Conservation (phyloP, 345 rosid genomes). For the Iberis pinnata region DNA sequence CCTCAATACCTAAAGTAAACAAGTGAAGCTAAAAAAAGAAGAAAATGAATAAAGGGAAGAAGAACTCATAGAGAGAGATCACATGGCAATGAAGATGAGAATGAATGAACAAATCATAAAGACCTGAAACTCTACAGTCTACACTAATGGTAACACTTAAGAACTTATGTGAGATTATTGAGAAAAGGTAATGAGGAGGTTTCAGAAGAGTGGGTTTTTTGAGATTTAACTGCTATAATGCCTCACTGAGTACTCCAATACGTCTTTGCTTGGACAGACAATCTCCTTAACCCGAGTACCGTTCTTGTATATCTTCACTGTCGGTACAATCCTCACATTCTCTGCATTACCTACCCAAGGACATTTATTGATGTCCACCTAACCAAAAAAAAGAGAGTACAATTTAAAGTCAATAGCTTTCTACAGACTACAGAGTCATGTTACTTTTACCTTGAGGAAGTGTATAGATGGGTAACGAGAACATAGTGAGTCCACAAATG, state of each 20-base stretch:
- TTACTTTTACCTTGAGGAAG: constrained; percentile 65
- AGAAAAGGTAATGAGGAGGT: background rate
- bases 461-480: constrained; percentile 77
- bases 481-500: constrained; percentile 67
- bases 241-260: constrained; percentile 42
- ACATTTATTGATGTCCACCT: constrained; percentile 36
- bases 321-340: constrained; percentile 31
- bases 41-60: no score
- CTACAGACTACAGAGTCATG: background rate
- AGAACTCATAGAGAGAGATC: constrained; percentile 13
- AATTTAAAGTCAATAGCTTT: constrained; percentile 4
- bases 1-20: constrained; percentile 25
- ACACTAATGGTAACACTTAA: constrained; percentile 19
- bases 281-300: constrained; percentile 29
- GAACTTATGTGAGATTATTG: constrained; percentile 18
- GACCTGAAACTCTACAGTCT: constrained; percentile 24
- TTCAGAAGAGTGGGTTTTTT: constrained; percentile 7
- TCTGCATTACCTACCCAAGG: constrained; percentile 27
- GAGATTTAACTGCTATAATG: constrained; percentile 69
- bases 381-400: background rate
- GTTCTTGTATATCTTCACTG: constrained; percentile 31
- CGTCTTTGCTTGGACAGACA: constrained; percentile 33
- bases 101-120: constrained; percentile 33
- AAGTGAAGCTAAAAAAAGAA: constrained; percentile 22
- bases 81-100: constrained; percentile 26